phyloP scores from a whole-genome alignment of 2,329 filamentous ascomycete species.

The Didymellaceae sp. region DNA sequence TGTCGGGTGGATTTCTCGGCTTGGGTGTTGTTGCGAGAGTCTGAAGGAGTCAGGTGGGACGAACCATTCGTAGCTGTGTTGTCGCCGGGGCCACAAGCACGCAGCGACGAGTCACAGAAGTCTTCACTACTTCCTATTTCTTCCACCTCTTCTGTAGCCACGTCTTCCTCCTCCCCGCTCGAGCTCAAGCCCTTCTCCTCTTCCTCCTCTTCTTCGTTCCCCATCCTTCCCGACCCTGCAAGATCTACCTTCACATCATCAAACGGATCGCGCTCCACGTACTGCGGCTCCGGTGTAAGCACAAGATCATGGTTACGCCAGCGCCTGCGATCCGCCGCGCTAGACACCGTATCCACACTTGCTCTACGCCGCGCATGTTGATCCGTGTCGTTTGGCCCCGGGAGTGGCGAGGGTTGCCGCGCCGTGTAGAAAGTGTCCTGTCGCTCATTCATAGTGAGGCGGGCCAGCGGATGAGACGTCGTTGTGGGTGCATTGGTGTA shows the following conservation, averaged over 20 bases:
- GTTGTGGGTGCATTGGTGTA: background rate
- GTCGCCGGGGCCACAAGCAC: too few species aligned
- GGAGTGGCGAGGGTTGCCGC: background rate
- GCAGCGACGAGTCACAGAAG: too few species aligned
- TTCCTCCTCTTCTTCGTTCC: background rate
- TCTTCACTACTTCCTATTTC: too few species aligned
- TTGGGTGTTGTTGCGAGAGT: too few species aligned
- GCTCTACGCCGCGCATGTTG: background rate
- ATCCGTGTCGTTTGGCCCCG: too few species aligned
- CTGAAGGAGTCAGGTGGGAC: too few species aligned
- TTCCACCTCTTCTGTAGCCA: slow-evolving; percentile 1
- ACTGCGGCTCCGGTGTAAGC: slow-evolving; percentile 25
- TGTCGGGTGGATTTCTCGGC: too few species aligned
- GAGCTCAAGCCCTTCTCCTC: background rate
- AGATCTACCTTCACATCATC: slow-evolving; percentile 19
- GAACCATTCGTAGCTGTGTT: too few species aligned
- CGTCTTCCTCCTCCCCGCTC: background rate
- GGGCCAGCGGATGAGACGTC: background rate
- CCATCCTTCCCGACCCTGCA: too few species aligned
- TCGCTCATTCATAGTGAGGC: slow-evolving; percentile 10
- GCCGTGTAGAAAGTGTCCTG: slow-evolving; percentile 14
- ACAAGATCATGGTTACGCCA: slow-evolving; percentile 36
- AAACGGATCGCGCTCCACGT: slow-evolving; percentile 26
- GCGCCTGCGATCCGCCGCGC: slow-evolving; percentile 26
- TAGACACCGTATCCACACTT: slow-evolving; percentile 24